Evolutionary conservation across 1,139 yeast genomes (phyloP), one percentile per base, ranked within the genome.

Genomic region (Scheffersomyces lignicola): DNA sequence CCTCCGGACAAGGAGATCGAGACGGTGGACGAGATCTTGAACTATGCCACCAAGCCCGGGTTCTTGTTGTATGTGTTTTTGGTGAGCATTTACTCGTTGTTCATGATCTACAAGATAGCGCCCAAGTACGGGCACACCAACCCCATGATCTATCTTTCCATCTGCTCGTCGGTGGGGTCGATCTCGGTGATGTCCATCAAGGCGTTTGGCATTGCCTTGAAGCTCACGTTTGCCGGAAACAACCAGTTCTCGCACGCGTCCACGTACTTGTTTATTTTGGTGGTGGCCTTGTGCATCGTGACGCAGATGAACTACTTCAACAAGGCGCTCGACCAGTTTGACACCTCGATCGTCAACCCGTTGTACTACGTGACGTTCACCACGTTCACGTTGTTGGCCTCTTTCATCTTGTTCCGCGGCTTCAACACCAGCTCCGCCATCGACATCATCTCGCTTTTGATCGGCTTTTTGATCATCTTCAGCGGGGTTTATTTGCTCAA

Each of bases 281-380:
- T 87, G 24, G 96, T 88, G 36, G 86, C 73, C 8, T 73, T 83
- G 29, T 88, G 96, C 62, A 88, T 89, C 45, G 54, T 86, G 48
- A 86, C 95, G 3, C 97, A 88, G 60, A 87, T 88, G 96, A 88
- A 87, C 64, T 88, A 85, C 58, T 87, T 88, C 70, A 88, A 88
- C 70, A 88, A 87, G 65, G 96, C 96, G 0, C 72, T 88, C 52
- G 96, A 90, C 51, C 96, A 86, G 58, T 88, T 87, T 52, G 96
- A 88, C 56, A 88, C 96, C 3, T 86, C 95, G 1, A 85, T 89
- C 45, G 96, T 88, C 38, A 88, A 89, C 58, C 96, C 96, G 21
- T 69, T 88, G 42, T 88, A 88, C 63, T 88, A 89, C 54, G 97
- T 88, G 37, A 83, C 96, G 0, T 89, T 88, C 62, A 88, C 97